Evolutionary conservation across 2,329 filamentous ascomycete genomes (phyloP).

Genomic region (Ambrosiella beaveri): DNA sequence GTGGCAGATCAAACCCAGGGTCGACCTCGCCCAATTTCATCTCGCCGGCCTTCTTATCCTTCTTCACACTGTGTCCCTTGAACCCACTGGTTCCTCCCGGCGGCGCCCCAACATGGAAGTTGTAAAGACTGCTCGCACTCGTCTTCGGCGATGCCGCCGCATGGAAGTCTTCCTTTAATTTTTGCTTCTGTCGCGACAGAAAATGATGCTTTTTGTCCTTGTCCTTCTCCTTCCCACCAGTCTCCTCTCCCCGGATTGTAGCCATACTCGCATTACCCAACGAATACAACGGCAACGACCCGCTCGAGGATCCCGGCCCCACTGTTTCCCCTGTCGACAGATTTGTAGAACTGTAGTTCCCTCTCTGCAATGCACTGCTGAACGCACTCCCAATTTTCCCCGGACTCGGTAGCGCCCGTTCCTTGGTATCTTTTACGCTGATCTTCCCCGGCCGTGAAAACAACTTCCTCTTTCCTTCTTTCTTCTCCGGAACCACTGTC

Average conservation of each 20-base stretch:
- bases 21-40: conserved; percentile 6
- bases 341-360: conserved; percentile 55
- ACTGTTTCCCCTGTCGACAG: conserved; percentile 21
- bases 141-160: conserved; percentile 56
- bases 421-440: conserved; percentile 48
- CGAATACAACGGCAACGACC: conserved; percentile 42
- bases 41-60: conserved; percentile 12
- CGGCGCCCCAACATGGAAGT: conserved; percentile 57
- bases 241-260: conserved; percentile 45
- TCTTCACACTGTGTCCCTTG: conserved; percentile 8
- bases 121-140: conserved; percentile 61
- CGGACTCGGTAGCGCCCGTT: conserved; percentile 54
- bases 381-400: conserved; percentile 52
- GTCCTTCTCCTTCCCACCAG: conserved; percentile 41
- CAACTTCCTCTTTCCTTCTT: conserved; percentile 64
- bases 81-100: conserved; percentile 32
- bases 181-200: conserved; percentile 61
- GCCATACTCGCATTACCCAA: conserved; percentile 61
- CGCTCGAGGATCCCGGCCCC: not conserved
- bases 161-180: conserved; percentile 57
- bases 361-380: conserved; percentile 41
- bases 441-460: conserved; percentile 67
- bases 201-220: conserved; percentile 71
- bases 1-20: conserved; percentile 8
- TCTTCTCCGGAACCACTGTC: conserved; percentile 50